Base-by-base conservation (phyloP, 306 rosid genomes). In the Pyrus communis region DNA sequence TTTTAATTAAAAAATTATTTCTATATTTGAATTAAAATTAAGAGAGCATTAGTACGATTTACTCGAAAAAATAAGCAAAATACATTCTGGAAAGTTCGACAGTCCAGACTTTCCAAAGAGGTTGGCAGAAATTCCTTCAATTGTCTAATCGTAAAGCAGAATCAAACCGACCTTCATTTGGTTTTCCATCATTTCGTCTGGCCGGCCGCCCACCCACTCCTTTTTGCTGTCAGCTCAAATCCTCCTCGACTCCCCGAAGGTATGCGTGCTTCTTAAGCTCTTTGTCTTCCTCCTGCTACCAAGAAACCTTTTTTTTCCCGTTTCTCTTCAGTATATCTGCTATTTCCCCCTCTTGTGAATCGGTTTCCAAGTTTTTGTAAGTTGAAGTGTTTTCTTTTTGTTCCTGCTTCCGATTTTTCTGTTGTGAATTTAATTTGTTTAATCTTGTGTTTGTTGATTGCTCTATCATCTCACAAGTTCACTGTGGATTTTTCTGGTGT, bases 41-140 rank as follows among this genome's bases (percentile, higher is more conserved):
- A 7, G 0, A 0, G 2, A 35, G 0, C 0, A 35, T 35, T 35
- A 0, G 0, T 1, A 35, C 35, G 1, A 33, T 33, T 33, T 5
- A 1, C 1, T 33, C 0, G 8, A 1, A 5, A 35, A 35, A 35
- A 5, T 35, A 35, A 38, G 42, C 42, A 38, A 74, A 60, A 43
- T 21, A 74, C 70, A 62, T 74, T 74, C 70, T 19, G 78, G 70
- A 74, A 74, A 74, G 78, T 21, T 45, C 78, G 61, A 45, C 77
- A 28, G 31, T 28, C 61, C 17, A 27, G 61, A 65, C 61, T 28
- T 10, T 60, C 21, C 67, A 6, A 3, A 6, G 21, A 27, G 40
- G 30, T 28, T 27, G 69, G 43, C n/a, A 8, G 19, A 64, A 31
- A 64, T 73, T 21, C 67, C 10, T 2, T 43, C 11, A 23, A 22